These are phyloP conservation scores for Datura wrightii DNA, from an alignment of 257 asterid genomes.

Conservation along the genomic window DNA sequence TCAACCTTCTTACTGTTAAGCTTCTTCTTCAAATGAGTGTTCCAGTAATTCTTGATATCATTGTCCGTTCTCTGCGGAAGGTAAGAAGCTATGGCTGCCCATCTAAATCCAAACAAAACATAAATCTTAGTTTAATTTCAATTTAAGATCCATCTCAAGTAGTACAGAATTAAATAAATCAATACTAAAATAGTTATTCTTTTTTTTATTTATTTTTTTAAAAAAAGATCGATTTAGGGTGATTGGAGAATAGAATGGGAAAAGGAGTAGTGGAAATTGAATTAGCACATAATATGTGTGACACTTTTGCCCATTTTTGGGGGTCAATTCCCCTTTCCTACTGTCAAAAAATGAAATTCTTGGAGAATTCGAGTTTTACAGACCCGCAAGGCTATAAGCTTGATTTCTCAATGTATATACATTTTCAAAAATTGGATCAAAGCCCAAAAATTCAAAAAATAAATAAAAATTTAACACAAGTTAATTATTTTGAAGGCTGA, in stretches of 20 bases:
- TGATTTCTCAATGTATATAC: neutral
- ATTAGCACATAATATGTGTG: neutral
- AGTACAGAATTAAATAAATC: neutral
- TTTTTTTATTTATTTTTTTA: too few species aligned
- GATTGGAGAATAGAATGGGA: neutral
- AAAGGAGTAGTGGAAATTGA: neutral
- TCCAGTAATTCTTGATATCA: conserved; percentile 88
- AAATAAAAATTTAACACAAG: neutral
- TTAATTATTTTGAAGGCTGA: neutral
- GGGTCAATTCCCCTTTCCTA: neutral
- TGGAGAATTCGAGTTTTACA: neutral
- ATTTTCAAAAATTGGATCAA: neutral
- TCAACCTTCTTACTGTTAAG: conserved; percentile 46
- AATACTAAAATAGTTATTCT: neutral
- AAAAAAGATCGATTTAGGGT: neutral
- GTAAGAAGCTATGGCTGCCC: conserved; percentile 98
- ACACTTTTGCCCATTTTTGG: neutral
- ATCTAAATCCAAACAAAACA: conserved; percentile 44
- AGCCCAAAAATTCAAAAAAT: neutral
- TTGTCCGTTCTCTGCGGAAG: conserved; percentile 87
- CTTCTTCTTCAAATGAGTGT: conserved; percentile 82
- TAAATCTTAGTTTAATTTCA: neutral
- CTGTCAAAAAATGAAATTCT: neutral
- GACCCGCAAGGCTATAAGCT: neutral
- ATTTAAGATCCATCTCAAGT: neutral